phyloP scores from a whole-genome alignment of 768 basidiomycete species.

The Asterophora parasitica region DNA sequence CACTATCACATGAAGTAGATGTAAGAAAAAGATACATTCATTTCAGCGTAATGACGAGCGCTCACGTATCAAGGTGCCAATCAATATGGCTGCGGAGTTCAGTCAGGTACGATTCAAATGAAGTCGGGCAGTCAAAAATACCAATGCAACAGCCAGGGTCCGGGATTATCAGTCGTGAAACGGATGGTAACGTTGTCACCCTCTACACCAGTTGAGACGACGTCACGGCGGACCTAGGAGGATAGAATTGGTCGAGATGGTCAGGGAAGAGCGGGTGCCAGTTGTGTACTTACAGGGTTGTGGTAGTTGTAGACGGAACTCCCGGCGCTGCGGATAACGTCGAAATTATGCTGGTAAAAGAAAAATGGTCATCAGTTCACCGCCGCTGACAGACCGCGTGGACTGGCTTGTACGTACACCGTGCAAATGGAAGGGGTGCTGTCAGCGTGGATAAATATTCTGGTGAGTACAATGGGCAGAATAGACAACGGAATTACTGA shows the following conservation, averaged over 20 bases:
- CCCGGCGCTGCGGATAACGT: neutral
- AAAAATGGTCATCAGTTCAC: neutral
- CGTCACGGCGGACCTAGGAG: constrained; percentile 24
- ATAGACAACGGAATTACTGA: constrained; percentile 15
- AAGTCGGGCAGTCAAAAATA: constrained; percentile 11
- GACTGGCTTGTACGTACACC: neutral
- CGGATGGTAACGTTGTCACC: constrained; percentile 41
- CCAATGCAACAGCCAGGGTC: constrained; percentile 50
- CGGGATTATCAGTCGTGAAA: constrained; percentile 47
- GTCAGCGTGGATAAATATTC: too few species aligned
- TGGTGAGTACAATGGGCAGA: neutral
- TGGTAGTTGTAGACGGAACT: neutral
- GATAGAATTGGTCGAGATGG: neutral
- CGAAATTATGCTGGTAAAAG: neutral
- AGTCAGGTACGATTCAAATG: neutral
- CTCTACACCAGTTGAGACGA: constrained; percentile 26
- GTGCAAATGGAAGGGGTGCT: neutral
- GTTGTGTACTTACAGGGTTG: neutral
- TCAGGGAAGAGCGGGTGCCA: neutral
- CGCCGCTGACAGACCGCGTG: neutral
- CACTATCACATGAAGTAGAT: constrained; percentile 17
- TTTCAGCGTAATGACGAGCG: neutral
- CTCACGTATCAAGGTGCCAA: constrained; percentile 42
- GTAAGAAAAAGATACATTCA: neutral
- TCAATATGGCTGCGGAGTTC: constrained; percentile 40